A percentile compares a stretch with the other conserved stretches of the same genome.
Evolutionary conservation across 1,284 basidiomycete genomes (phyloP).

Genomic region (Singerocomus rubriflavus): DNA sequence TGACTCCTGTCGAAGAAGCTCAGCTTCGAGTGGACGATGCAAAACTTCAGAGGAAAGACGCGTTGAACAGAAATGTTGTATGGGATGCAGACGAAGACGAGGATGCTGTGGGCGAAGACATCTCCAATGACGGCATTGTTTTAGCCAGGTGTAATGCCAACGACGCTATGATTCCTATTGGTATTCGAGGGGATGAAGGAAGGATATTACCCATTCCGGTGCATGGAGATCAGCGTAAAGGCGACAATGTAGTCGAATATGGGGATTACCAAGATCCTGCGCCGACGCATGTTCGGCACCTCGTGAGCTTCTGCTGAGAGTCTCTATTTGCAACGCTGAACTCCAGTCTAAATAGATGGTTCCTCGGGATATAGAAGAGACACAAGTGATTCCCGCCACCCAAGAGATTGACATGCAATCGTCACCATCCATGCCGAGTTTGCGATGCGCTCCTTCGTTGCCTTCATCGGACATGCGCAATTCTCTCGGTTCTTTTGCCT

Average conservation of each 20-base stretch:
- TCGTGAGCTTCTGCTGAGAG: conserved; percentile 40
- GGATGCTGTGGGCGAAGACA: conserved; percentile 51
- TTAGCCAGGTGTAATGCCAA: conserved; percentile 23
- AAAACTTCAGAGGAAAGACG: conserved; percentile 51
- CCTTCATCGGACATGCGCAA: conserved; percentile 40
- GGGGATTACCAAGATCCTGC: conserved; percentile 50
- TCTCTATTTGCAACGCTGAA: background rate
- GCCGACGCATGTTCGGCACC: conserved; percentile 53
- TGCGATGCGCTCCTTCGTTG: conserved; percentile 19
- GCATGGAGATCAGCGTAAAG: conserved; percentile 16
- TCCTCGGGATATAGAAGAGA: conserved; percentile 39
- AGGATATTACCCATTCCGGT: conserved; percentile 38
- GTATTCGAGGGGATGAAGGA: conserved; percentile 46
- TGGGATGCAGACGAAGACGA: conserved; percentile 54
- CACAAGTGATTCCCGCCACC: conserved; percentile 38
- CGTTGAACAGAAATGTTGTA: conserved; percentile 40
- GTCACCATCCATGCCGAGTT: conserved; percentile 10
- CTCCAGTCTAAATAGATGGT: conserved; percentile 16
- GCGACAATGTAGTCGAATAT: conserved; percentile 43
- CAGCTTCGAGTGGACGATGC: conserved; percentile 49
- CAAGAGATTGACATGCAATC: conserved; percentile 33
- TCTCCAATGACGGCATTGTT: conserved; percentile 43
- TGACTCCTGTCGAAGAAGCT: conserved; percentile 57
- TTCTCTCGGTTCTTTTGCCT: conserved; percentile 20
- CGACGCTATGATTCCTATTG: conserved; percentile 39